These are phyloP conservation scores for Vitis vinifera DNA, from an alignment of 164 flowering plant species.

Conservation along the genomic window ASM3070453v1 NC_081817.1:24167001-24167500, in stretches of 20 bases:
- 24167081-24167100: conserved; percentile 73
- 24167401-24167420: no score
- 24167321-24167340: neutral
- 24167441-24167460: no score
- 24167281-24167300: neutral
- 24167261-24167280: neutral
- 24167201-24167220: neutral
- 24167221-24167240: neutral
- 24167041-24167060: conserved; percentile 77
- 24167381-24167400: no score
- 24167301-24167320: neutral
- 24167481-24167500: no score
- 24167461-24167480: no score
- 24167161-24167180: neutral
- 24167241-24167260: neutral
- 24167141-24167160: neutral
- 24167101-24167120: conserved; percentile 85
- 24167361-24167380: neutral
- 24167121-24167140: conserved; percentile 81
- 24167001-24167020: conserved; percentile 79
- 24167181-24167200: neutral
- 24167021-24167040: conserved; percentile 81
- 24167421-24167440: no score
- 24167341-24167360: neutral
- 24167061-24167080: conserved; percentile 72